Conservation (phyloP, 805 yeast genomes). For the Nakazawaea pomicola region DNA sequence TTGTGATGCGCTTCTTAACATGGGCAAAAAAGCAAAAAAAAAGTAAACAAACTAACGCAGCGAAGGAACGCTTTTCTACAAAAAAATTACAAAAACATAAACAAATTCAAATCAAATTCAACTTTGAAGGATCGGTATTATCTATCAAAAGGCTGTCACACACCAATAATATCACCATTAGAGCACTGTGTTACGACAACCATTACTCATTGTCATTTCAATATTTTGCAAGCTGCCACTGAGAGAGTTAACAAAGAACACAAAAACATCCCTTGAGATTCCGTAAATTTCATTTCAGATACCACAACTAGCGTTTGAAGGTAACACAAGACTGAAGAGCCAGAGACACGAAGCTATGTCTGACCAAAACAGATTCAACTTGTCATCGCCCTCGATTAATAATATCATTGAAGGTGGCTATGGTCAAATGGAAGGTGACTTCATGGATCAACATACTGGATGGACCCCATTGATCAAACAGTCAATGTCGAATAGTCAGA, state of each 20-base stretch:
- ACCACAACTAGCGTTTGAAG: slow-evolving; percentile 1
- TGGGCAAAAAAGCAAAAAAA: background rate
- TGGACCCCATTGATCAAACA: slow-evolving; percentile 14
- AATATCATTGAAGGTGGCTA: slow-evolving; percentile 8
- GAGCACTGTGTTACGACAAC: no score
- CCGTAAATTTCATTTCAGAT: no score
- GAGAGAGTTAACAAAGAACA: no score
- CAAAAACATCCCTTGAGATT: no score
- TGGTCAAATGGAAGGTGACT: background rate
- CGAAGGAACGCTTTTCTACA: no score
- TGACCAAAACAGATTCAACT: slow-evolving; percentile 4
- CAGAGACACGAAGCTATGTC: background rate
- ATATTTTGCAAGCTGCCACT: no score
- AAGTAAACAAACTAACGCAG: slow-evolving; percentile 3
- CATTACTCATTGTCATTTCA: no score
- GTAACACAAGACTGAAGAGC: background rate
- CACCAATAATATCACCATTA: no score
- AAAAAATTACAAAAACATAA: background rate
- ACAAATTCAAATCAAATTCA: background rate
- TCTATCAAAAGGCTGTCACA: no score
- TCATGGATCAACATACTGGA: slow-evolving; percentile 11
- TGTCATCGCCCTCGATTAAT: slow-evolving; percentile 12
- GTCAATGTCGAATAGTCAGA: background rate
- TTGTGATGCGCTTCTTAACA: no score
- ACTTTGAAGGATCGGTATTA: background rate